These are phyloP conservation scores for Colletotrichum viniferum DNA, from an alignment of 2,329 filamentous ascomycete genomes.

Conservation along the genomic window DNA sequence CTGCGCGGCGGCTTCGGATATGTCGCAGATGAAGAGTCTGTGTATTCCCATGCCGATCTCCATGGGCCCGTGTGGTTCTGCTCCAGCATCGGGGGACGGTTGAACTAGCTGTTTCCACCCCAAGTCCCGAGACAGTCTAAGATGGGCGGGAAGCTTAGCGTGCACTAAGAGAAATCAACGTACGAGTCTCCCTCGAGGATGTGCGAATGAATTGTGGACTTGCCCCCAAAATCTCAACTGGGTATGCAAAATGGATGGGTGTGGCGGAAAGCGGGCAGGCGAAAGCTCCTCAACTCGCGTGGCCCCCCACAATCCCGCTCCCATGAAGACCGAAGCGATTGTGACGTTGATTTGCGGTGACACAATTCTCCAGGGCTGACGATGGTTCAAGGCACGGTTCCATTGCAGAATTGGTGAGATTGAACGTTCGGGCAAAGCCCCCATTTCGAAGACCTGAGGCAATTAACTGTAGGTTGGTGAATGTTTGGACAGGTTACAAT, in stretches of 20 bases:
- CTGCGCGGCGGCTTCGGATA: background rate
- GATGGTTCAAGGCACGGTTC: background rate
- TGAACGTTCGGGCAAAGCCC: background rate
- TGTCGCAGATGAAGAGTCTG: background rate
- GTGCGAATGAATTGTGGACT: background rate
- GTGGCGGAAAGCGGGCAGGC: background rate
- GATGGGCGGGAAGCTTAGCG: background rate
- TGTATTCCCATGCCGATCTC: background rate
- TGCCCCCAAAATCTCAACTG: background rate
- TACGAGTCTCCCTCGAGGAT: background rate
- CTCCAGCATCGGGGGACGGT: background rate
- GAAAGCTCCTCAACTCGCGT: background rate
- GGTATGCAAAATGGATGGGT: background rate
- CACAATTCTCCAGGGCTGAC: background rate
- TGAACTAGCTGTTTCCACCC: background rate
- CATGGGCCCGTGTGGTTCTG: background rate
- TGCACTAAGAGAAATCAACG: background rate
- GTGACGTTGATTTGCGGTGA: background rate
- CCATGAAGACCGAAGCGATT: background rate
- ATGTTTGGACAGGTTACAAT: background rate
- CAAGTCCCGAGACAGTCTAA: background rate
- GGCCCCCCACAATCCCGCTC: background rate
- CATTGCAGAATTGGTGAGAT: background rate
- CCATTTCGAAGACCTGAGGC: background rate
- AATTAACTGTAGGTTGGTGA: background rate